These are phyloP conservation scores for Salix koriyanagi DNA, from an alignment of 345 rosid genomes.

Conservation along the genomic window DNA sequence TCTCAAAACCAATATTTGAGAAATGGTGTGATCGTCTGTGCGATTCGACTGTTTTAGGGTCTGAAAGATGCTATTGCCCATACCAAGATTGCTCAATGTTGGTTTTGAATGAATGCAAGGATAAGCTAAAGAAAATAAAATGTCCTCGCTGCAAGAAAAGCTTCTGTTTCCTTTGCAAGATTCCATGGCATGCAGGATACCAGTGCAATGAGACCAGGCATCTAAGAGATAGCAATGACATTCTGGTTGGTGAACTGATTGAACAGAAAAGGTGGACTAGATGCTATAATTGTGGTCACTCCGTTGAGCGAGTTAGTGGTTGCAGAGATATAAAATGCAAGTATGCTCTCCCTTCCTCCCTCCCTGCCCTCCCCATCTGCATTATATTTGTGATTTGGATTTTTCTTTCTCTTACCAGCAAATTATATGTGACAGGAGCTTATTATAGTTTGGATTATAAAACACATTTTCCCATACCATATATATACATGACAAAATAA, in stretches of 20 bases:
- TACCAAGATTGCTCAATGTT: slow-evolving; percentile 13
- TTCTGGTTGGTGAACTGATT: slow-evolving; percentile 19
- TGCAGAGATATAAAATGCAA: slow-evolving; percentile 24
- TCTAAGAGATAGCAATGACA: slow-evolving; percentile 8
- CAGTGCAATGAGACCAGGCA: slow-evolving; percentile 10
- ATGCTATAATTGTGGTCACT: slow-evolving; percentile 26
- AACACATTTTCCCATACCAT: too few species aligned
- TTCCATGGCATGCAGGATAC: slow-evolving; percentile 17
- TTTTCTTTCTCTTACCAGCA: too few species aligned
- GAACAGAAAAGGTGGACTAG: slow-evolving; percentile 26
- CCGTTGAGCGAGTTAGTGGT: slow-evolving; percentile 22
- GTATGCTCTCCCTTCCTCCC: slow-evolving; percentile 5
- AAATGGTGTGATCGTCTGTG: slow-evolving; percentile 21
- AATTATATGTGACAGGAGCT: too few species aligned
- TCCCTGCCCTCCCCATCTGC: neutral
- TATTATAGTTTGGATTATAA: too few species aligned
- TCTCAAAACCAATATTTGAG: slow-evolving; percentile 4
- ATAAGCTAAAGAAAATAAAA: slow-evolving; percentile 9
- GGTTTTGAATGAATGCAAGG: slow-evolving; percentile 22
- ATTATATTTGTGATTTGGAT: neutral
- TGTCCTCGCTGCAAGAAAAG: slow-evolving; percentile 16
- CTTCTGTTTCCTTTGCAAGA: slow-evolving; percentile 20
- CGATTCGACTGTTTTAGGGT: slow-evolving; percentile 1
- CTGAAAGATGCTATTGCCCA: slow-evolving; percentile 23
- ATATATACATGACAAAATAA: too few species aligned